A percentile compares a stretch with the other conserved stretches of the same genome.
These are phyloP conservation scores for Leucaena leucocephala DNA, from an alignment of 306 rosid genomes.

Conservation along the genomic window DNA sequence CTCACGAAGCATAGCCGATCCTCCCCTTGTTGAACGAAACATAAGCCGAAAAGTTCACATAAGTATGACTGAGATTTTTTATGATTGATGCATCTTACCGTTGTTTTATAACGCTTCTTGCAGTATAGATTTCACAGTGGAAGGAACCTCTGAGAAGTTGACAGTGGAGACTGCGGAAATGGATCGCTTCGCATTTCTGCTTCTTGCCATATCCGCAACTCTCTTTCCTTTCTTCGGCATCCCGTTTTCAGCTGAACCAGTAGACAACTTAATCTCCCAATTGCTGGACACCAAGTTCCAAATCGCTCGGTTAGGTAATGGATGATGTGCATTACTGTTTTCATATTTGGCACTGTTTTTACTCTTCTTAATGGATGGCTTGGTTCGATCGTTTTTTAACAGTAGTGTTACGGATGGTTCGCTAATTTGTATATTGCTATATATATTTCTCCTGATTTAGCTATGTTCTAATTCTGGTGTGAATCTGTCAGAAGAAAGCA, in stretches of 20 bases:
- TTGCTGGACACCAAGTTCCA: conserved; percentile 56
- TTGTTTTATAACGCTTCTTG: background rate
- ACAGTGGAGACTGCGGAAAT: conserved; percentile 26
- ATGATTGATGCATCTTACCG: background rate
- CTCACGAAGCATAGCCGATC: no score
- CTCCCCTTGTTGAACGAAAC: no score
- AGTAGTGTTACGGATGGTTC: background rate
- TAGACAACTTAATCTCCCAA: conserved; percentile 36
- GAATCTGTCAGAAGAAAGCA: background rate
- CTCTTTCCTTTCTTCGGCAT: conserved; percentile 42
- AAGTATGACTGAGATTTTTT: background rate
- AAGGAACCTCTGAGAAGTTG: background rate
- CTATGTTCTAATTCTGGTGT: background rate
- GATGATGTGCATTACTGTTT: background rate
- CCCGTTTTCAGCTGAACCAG: conserved; percentile 39
- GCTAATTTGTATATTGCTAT: background rate
- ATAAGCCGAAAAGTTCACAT: no score
- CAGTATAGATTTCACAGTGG: background rate
- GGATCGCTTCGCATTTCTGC: conserved; percentile 31
- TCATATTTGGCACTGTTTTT: background rate
- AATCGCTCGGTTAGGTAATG: conserved; percentile 69
- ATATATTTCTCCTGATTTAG: background rate
- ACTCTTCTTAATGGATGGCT: background rate
- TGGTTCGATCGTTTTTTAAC: background rate
- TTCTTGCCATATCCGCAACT: conserved; percentile 44